A percentile compares a stretch with the other conserved stretches of the same genome.
phyloP scores from a whole-genome alignment of 192 early-diverging fungal genomes.

The Diversispora eburnea region DNA sequence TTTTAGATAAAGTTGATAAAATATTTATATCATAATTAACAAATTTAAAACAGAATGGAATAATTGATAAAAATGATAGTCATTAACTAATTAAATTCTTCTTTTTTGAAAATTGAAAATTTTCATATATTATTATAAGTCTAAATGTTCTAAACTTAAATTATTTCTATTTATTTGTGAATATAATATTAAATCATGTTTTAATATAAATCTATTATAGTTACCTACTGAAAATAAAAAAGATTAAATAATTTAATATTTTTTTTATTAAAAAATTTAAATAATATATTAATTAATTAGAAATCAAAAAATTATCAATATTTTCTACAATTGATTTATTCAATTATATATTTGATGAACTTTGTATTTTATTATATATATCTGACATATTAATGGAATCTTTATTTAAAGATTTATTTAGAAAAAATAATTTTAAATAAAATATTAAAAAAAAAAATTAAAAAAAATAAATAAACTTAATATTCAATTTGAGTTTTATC shows the following conservation, averaged over 20 bases:
- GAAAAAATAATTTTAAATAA: not conserved
- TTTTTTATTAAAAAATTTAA: not conserved
- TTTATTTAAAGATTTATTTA: constrained; percentile 13
- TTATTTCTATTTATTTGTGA: not conserved
- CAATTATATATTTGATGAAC: not conserved
- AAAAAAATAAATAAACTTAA: not conserved
- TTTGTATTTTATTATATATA: not conserved
- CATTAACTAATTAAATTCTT: too few relatives aligned
- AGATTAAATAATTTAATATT: not conserved
- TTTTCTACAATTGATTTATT: not conserved
- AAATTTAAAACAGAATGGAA: too few relatives aligned
- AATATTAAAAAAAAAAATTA: not conserved
- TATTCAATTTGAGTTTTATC: not conserved
- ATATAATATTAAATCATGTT: not conserved
- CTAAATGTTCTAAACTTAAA: not conserved
- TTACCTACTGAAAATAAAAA: not conserved
- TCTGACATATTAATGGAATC: not conserved
- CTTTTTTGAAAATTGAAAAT: not conserved
- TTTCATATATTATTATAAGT: constrained; percentile 3
- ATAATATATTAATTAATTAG: not conserved
- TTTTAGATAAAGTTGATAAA: too few relatives aligned
- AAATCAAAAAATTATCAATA: not conserved
- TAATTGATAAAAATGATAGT: too few relatives aligned
- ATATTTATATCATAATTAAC: too few relatives aligned
- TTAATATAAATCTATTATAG: not conserved